These are phyloP conservation scores for Paramecium octaurelia DNA, from an alignment of 73 alveolate species.

Conservation along the genomic window DNA sequence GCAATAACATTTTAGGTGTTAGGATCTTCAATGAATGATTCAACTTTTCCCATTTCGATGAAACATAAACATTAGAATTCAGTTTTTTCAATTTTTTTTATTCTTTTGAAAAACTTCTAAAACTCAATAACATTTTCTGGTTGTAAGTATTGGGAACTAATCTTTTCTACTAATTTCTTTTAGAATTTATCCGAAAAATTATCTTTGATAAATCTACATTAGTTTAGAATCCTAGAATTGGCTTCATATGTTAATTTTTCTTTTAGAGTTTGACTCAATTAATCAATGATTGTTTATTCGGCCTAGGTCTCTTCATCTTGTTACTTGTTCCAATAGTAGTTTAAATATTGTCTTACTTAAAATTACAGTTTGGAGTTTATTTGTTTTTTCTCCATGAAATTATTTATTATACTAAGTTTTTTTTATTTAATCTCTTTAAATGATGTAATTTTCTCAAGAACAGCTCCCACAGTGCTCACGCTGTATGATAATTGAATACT, in stretches of 20 bases:
- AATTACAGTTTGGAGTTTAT: not conserved
- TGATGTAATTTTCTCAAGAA: conserved; percentile 7
- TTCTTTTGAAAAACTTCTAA: not conserved
- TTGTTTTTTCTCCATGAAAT: conserved; percentile 47
- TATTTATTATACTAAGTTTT: conserved; percentile 38
- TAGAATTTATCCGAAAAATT: conserved; percentile 36
- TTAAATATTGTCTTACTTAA: conserved; percentile 47
- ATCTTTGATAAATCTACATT: not conserved
- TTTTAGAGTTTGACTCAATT: conserved; percentile 27
- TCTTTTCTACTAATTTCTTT: conserved; percentile 9
- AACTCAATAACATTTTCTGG: conserved; percentile 40
- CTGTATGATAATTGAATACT: conserved; percentile 39
- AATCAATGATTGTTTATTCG: conserved; percentile 21
- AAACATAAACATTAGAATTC: not conserved
- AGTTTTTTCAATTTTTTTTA: not conserved
- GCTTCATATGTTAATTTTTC: conserved; percentile 57
- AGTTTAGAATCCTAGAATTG: conserved; percentile 1
- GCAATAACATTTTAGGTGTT: not conserved
- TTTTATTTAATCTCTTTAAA: not conserved
- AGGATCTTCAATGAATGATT: not conserved
- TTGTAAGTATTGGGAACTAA: not conserved
- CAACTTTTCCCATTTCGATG: not conserved
- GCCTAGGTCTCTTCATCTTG: not conserved
- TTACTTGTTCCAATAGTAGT: conserved; percentile 52
- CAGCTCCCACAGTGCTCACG: conserved; percentile 55